These are phyloP conservation scores for Macrophomina tecta DNA, from an alignment of 2,329 filamentous ascomycete genomes.

Conservation along the genomic window DNA sequence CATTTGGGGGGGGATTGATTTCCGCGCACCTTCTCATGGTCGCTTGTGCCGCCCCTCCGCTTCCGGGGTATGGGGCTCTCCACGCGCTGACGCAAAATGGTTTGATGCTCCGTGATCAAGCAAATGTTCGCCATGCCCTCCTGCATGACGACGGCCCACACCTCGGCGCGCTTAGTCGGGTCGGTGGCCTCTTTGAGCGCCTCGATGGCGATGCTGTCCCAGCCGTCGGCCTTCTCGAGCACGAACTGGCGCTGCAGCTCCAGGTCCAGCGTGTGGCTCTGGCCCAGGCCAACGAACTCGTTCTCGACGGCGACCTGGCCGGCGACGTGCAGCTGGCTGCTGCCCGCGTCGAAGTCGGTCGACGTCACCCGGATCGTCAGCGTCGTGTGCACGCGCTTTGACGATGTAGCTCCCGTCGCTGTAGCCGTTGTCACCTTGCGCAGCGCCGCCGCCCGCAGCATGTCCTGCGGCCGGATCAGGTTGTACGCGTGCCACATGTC, in stretches of 20 bases:
- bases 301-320: conserved; percentile 71
- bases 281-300: conserved; percentile 69
- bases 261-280: conserved; percentile 77
- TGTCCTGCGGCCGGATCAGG: conserved; percentile 69
- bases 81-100: conserved; percentile 72
- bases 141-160: conserved; percentile 92
- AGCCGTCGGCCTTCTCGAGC: conserved; percentile 80
- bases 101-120: conserved; percentile 80
- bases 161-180: conserved; percentile 77
- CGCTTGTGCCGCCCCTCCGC: conserved; percentile 63
- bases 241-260: conserved; percentile 89
- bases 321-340: conserved; percentile 70
- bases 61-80: conserved; percentile 73
- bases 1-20: neutral
- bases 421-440: conserved; percentile 69
- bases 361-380: conserved; percentile 70
- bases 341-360: conserved; percentile 73
- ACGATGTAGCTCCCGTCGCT: conserved; percentile 65
- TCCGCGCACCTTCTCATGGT: conserved; percentile 63
- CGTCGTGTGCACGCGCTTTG: conserved; percentile 67
- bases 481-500: conserved; percentile 84
- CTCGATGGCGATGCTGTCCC: conserved; percentile 87
- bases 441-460: conserved; percentile 69
- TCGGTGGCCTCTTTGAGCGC: conserved; percentile 80
- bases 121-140: conserved; percentile 85